Evolutionary conservation across 208 protist species (phyloP), one percentile per base, ranked within the genome.

Genomic region (Trypanosoma scelopori): DNA sequence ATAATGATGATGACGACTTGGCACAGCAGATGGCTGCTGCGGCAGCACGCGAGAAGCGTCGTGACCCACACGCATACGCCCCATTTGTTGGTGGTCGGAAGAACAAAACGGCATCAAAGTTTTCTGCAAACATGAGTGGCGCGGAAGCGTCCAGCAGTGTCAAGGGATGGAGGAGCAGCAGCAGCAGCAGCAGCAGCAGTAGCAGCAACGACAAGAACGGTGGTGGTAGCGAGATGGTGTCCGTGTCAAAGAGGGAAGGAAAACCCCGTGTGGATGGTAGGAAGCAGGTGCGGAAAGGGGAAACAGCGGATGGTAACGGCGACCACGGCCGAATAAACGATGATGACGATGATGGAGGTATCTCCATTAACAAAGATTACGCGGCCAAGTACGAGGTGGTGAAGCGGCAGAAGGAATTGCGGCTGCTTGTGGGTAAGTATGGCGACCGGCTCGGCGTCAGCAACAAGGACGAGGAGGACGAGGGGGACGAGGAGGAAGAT

Each of bases 321-420:
- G 35, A 37, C 9, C 51, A 52, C 20, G 30, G 23, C 27, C 25
- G 5, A 16, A 52, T 27, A 13, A 41, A 64, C 18, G 37, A 42
- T 25, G 64, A 63, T 43, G 43, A 32, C 46, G 62, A 76, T 16
- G 65, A 53, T 20, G 64, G 46, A 16, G 74, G 51, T 5, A 68
- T 93, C 32, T 77, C 53, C 66, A 91, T 97, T 48, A 95, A 97
- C 56, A 69, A 79, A 22, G 59, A 73, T 32, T 97, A 92, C 71
- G 92, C 92, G 16, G 64, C 71, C 12, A 85, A 89, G 58, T 97
- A 91, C 55, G 92, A 95, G 52, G 75, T 89, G 58, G 83, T 93
- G 69, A 97, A 97, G 78, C 82, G 89, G 23, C 86, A 90, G 66
- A 81, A 97, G 62, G 92, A 97, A 65, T 69, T 94, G 18, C 87